A percentile compares a stretch with the other conserved stretches of the same genome.
These are phyloP conservation scores for Lyophyllum decastes DNA, from an alignment of 768 basidiomycete genomes.

Conservation along the genomic window DNA sequence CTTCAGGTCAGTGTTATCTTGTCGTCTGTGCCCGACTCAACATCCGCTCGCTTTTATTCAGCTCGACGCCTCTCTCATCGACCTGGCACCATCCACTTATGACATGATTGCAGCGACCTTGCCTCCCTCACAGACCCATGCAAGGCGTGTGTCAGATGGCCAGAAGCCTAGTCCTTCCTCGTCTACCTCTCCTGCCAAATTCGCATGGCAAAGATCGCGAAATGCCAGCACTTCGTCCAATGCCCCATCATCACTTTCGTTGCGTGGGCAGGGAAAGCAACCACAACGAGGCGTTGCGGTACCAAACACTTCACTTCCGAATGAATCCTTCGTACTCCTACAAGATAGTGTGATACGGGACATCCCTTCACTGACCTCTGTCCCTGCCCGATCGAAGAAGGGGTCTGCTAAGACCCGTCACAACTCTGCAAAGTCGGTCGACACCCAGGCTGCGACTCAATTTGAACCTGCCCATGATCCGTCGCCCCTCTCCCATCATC, in stretches of 20 bases:
- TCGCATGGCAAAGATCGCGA: constrained; percentile 64
- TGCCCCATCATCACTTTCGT: constrained; percentile 40
- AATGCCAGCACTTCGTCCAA: constrained; percentile 36
- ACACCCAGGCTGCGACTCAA: constrained; percentile 29
- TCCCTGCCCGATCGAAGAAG: constrained; percentile 46
- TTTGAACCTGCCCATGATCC: constrained; percentile 59
- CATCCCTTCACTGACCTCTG: constrained; percentile 58
- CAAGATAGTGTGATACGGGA: constrained; percentile 79
- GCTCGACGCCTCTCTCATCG: constrained; percentile 90
- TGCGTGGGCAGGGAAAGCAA: constrained; percentile 63
- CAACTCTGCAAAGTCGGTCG: constrained; percentile 26
- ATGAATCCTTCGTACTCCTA: constrained; percentile 89
- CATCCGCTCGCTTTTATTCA: constrained; percentile 24
- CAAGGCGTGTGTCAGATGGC: constrained; percentile 37
- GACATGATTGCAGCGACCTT: constrained; percentile 78
- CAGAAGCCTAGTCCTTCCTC: constrained; percentile 50
- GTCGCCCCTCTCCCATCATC: constrained; percentile 75
- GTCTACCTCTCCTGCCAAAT: constrained; percentile 52
- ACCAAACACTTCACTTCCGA: constrained; percentile 50
- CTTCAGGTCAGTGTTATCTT: constrained; percentile 57
- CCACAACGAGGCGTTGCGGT: constrained; percentile 40
- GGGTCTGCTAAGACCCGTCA: constrained; percentile 37
- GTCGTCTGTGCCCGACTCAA: constrained; percentile 1
- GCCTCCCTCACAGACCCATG: constrained; percentile 50
- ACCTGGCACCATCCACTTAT: constrained; percentile 84